phyloP scores from a whole-genome alignment of 495 filamentous ascomycete genomes.

The Penicillium pancosmium region DNA sequence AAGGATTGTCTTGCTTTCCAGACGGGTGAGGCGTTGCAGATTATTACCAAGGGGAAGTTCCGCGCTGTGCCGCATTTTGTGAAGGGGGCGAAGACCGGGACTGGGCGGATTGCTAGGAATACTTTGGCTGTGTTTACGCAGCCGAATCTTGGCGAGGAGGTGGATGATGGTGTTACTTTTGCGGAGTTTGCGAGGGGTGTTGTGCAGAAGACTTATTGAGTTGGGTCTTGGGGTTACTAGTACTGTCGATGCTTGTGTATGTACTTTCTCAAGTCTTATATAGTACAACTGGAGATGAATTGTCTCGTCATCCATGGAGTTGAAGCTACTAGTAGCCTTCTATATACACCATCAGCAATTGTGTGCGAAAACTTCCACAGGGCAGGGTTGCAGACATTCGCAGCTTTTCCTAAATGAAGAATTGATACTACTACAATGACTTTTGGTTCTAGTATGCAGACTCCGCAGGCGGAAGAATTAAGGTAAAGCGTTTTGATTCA shows the following conservation, averaged over 20 bases:
- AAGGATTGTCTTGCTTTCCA: slow-evolving; percentile 92
- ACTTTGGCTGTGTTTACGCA: slow-evolving; percentile 97
- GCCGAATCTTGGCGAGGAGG: slow-evolving; percentile 86
- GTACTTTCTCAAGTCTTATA: not conserved
- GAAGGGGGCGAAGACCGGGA: slow-evolving; percentile 57
- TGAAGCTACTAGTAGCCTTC: too few species aligned
- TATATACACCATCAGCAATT: too few species aligned
- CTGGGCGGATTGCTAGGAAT: slow-evolving; percentile 73
- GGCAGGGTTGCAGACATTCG: too few species aligned
- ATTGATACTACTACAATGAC: not conserved
- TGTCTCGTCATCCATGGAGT: too few species aligned
- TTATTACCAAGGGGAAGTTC: slow-evolving; percentile 86
- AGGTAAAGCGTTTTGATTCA: not conserved
- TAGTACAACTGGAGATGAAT: too few species aligned
- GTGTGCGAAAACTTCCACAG: too few species aligned
- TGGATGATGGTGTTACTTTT: slow-evolving; percentile 75
- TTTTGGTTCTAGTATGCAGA: too few species aligned
- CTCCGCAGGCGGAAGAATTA: too few species aligned
- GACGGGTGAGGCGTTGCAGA: slow-evolving; percentile 88
- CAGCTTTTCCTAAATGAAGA: not conserved
- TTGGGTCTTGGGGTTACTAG: not conserved
- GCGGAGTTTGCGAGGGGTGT: slow-evolving; percentile 86
- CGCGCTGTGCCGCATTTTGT: slow-evolving; percentile 97
- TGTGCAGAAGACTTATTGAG: slow-evolving; percentile 73
- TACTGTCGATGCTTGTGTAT: not conserved